phyloP scores from a whole-genome alignment of 371 early-diverging fungal species.

The Mortierella sp. region DNA sequence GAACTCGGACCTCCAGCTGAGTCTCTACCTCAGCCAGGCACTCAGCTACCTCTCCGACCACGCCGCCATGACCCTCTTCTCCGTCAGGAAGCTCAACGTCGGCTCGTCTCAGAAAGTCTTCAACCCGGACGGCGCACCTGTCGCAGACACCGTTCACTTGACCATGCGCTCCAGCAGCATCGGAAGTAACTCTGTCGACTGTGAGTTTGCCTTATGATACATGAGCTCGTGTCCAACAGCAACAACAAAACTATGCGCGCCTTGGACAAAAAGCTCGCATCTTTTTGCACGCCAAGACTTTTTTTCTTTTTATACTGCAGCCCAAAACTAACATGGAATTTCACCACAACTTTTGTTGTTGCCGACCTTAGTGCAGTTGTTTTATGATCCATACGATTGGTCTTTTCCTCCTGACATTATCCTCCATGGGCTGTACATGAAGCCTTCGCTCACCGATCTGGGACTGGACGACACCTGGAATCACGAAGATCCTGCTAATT shows the following conservation, averaged over 20 bases:
- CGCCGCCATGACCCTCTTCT: slow-evolving; percentile 40
- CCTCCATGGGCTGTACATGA: slow-evolving; percentile 25
- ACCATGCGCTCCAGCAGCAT: slow-evolving; percentile 52
- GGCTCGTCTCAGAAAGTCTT: slow-evolving; percentile 39
- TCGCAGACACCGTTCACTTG: slow-evolving; percentile 45
- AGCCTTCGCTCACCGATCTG: slow-evolving; percentile 38
- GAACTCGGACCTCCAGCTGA: slow-evolving; percentile 24
- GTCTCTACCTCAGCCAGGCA: slow-evolving; percentile 34
- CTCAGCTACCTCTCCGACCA: slow-evolving; percentile 38
- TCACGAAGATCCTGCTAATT: slow-evolving; percentile 37
- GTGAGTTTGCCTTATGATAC: slow-evolving; percentile 18
- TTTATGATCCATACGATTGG: slow-evolving; percentile 55
- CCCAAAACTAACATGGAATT: neutral
- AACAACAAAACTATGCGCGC: neutral
- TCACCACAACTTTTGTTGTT: neutral
- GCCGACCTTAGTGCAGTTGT: slow-evolving; percentile 37
- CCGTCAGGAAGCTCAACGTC: slow-evolving; percentile 43
- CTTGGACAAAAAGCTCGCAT: too few species aligned
- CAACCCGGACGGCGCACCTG: slow-evolving; percentile 40
- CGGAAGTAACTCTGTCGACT: slow-evolving; percentile 38
- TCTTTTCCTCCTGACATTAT: slow-evolving; percentile 56
- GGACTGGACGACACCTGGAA: slow-evolving; percentile 54
- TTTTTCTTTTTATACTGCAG: neutral
- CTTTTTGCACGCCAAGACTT: slow-evolving; percentile 5
- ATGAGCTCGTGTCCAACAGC: too few species aligned